Conservation (phyloP, 2,329 filamentous ascomycete species). For the Beauveria caledonica region DNA sequence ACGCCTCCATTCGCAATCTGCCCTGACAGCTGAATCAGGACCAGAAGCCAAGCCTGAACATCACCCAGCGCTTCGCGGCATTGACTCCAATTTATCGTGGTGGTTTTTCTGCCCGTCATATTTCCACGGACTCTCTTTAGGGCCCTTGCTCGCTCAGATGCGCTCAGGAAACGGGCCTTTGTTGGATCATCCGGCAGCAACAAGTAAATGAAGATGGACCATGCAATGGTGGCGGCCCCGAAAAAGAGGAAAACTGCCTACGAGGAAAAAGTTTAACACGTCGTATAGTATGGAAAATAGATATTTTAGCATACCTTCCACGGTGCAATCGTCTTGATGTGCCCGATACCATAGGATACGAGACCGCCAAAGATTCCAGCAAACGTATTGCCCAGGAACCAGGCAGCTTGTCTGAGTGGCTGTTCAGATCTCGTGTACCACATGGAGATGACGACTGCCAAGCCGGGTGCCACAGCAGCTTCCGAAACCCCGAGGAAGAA, state of each 20-base stretch:
- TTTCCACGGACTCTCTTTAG: slow-evolving; percentile 61
- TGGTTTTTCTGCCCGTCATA: slow-evolving; percentile 21
- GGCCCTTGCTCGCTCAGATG: slow-evolving; percentile 54
- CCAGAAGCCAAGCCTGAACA: neutral
- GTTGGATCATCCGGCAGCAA: slow-evolving; percentile 14
- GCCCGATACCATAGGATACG: slow-evolving; percentile 19
- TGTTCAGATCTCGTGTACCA: slow-evolving; percentile 27
- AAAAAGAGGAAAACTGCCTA: slow-evolving; percentile 10
- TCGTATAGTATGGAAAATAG: neutral
- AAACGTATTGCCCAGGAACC: slow-evolving; percentile 21
- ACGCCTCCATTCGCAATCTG: slow-evolving; percentile 25
- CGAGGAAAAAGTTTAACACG: neutral
- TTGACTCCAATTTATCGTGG: neutral
- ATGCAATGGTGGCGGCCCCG: slow-evolving; percentile 1
- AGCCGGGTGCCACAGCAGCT: slow-evolving; percentile 22
- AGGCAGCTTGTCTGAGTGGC: slow-evolving; percentile 19
- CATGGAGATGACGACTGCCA: slow-evolving; percentile 24
- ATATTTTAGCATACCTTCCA: neutral
- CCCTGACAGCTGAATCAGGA: slow-evolving; percentile 18
- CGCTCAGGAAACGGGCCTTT: slow-evolving; percentile 43
- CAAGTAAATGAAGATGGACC: slow-evolving; percentile 2
- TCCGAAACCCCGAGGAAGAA: slow-evolving; percentile 27
- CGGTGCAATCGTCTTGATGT: slow-evolving; percentile 9
- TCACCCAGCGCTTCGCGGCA: slow-evolving; percentile 1
- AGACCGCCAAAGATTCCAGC: slow-evolving; percentile 19